phyloP scores from a whole-genome alignment of 495 filamentous ascomycete species.

The Xylaria grammica region DNA sequence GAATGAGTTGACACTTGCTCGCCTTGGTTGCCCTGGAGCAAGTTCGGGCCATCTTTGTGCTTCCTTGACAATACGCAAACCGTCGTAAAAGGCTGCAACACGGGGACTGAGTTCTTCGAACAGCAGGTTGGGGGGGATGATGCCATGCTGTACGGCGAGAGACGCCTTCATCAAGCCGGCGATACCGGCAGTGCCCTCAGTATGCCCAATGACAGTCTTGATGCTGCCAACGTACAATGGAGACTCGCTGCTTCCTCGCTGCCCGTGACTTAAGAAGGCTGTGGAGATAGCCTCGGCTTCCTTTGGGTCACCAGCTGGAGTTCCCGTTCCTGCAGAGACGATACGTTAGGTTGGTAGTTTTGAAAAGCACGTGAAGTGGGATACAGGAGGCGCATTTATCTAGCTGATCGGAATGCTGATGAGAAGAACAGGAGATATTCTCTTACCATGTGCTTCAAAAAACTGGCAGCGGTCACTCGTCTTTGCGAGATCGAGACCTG shows the following conservation, averaged over 20 bases:
- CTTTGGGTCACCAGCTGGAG: constrained; percentile 57
- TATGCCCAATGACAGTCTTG: constrained; percentile 57
- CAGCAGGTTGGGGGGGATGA: constrained; percentile 47
- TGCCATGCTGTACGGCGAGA: constrained; percentile 48
- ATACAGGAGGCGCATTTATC: too few relatives aligned
- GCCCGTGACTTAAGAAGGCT: constrained; percentile 37
- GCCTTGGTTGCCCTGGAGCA: not conserved
- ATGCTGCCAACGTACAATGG: not conserved
- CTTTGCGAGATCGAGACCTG: constrained; percentile 48
- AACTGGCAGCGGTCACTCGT: constrained; percentile 47
- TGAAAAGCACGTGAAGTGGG: too few relatives aligned
- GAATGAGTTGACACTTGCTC: constrained; percentile 31
- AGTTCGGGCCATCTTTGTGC: constrained; percentile 37
- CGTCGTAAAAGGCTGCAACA: constrained; percentile 35
- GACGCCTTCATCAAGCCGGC: constrained; percentile 57
- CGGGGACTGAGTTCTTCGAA: constrained; percentile 53
- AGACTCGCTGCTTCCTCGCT: constrained; percentile 17
- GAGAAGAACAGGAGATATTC: too few relatives aligned
- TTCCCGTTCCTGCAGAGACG: constrained; percentile 49
- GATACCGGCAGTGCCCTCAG: constrained; percentile 56
- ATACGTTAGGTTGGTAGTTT: too few relatives aligned
- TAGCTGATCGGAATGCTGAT: too few relatives aligned
- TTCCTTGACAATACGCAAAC: constrained; percentile 34
- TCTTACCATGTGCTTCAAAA: constrained; percentile 53
- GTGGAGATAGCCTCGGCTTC: constrained; percentile 54